A percentile compares a stretch with the other conserved stretches of the same genome.
Conservation (phyloP, 2,329 filamentous ascomycete species). For the Colletotrichum karsti region DNA sequence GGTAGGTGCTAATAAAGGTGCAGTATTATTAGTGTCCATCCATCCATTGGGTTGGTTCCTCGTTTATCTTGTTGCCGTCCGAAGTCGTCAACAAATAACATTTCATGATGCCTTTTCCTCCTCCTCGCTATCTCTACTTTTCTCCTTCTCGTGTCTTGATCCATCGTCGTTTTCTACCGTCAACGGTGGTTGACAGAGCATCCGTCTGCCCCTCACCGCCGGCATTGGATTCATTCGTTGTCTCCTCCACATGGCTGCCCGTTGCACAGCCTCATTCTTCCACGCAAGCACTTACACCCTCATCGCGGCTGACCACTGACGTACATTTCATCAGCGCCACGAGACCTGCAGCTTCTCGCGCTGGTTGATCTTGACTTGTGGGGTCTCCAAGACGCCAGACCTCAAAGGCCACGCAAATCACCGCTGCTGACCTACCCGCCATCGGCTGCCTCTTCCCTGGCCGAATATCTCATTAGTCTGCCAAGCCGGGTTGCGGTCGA, state of each 20-base stretch:
- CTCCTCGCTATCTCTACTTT: no score
- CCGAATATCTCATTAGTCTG: neutral
- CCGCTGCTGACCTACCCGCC: no score
- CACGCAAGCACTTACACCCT: conserved; percentile 28
- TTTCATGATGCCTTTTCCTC: no score
- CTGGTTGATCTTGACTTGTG: neutral
- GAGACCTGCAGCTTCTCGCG: conserved; percentile 1
- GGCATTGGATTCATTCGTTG: neutral
- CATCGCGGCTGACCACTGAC: conserved; percentile 9
- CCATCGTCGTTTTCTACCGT: neutral
- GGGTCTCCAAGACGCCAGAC: conserved; percentile 5
- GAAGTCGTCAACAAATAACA: neutral
- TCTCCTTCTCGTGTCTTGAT: no score
- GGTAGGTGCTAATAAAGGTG: neutral
- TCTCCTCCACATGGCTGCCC: neutral
- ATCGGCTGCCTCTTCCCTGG: conserved; percentile 1
- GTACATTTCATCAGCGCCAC: conserved; percentile 12
- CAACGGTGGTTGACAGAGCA: no score
- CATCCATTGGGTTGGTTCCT: no score
- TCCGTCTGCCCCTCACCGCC: neutral
- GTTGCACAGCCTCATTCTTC: conserved; percentile 29
- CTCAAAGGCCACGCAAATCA: conserved; percentile 16
- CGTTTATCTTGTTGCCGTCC: neutral
- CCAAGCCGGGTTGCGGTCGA: neutral
- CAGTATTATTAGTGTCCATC: no score